Base-by-base conservation (phyloP, 495 filamentous ascomycete species). In the Hypoxylon trugodes region DNA sequence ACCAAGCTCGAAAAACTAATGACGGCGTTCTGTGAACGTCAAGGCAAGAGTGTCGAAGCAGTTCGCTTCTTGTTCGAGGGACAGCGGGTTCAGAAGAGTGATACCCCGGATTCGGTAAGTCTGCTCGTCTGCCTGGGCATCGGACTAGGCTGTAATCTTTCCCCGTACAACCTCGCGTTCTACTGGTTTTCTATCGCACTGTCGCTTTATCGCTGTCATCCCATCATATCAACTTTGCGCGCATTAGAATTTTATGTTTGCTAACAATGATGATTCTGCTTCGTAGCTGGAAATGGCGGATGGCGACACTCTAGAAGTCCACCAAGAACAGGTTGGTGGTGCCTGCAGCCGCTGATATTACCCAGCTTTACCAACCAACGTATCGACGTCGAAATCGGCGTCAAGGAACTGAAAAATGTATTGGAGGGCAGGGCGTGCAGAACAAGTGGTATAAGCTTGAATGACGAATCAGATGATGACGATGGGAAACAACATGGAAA, bases 11-110 rank as follows among this genome's bases (percentile, higher is more conserved):
- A 96, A 79, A 99, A 99, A 82, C 79, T 99, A 33, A 99, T 99
- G 96, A 91, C 94, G 59, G 96, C 96, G 13, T 99, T 98, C 77
- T 99, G 96, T 73, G 96, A 98, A 60, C 87, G 96, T 1, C 93
- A 97, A 66, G 96, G 96, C 66, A 98, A 97, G 83, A 82, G 87
- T 9, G 75, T 85, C 3, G 82, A 81, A n/a, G 91, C 88, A 2
- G 95, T 97, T 28, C 89, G 96, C 16, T 99, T 99, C 76, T 80
- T 99, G 1, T 99, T 98, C 70, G 96, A 99, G 69, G 96, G 96
- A 12, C 88, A 89, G 58, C 87, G 96, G 21, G 96, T 99, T 3
- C 87, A 93, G 50, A 87, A 90, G 3, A 87, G 85, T 2, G 96
- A 99, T 69, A 96, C 89, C 12, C 96, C 96, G 2, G 93, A 98